These are phyloP conservation scores for Amylocarpus encephaloides DNA, from an alignment of 2,329 filamentous ascomycete genomes.

Conservation along the genomic window DNA sequence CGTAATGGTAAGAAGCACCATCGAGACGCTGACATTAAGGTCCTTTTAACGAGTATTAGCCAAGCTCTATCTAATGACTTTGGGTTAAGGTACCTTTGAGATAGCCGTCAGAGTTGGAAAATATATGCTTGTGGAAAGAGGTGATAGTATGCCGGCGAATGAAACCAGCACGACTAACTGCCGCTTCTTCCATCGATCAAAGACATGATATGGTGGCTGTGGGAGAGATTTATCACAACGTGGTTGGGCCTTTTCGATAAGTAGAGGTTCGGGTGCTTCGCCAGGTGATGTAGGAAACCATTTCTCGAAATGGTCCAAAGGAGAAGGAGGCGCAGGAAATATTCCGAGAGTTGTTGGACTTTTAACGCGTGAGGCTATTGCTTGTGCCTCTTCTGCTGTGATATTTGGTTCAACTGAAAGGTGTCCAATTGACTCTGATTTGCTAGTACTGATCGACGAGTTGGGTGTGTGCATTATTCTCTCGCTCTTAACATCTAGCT, in stretches of 20 bases:
- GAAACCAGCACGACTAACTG: slow-evolving; percentile 39
- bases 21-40: slow-evolving; percentile 7
- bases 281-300: slow-evolving; percentile 9
- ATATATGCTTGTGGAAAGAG: slow-evolving; percentile 20
- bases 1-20: slow-evolving; percentile 15
- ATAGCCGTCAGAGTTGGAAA: slow-evolving; percentile 15
- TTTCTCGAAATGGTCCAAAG: slow-evolving; percentile 11
- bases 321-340: slow-evolving; percentile 5
- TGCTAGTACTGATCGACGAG: neutral
- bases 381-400: neutral
- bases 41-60: slow-evolving; percentile 3
- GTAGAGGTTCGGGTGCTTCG: neutral
- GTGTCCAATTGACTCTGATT: neutral
- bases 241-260: neutral
- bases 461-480: neutral
- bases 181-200: slow-evolving; percentile 33
- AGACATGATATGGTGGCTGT: slow-evolving; percentile 11
- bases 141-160: slow-evolving; percentile 15
- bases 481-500: neutral
- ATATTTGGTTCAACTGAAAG: neutral
- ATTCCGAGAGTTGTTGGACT: slow-evolving; percentile 1
- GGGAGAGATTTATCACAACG: slow-evolving; percentile 5
- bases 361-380: neutral
- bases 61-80: neutral
- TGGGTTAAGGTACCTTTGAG: slow-evolving; percentile 1